phyloP scores from a whole-genome alignment of 257 asterid genomes.

The Fraxinus cuspidata region DNA sequence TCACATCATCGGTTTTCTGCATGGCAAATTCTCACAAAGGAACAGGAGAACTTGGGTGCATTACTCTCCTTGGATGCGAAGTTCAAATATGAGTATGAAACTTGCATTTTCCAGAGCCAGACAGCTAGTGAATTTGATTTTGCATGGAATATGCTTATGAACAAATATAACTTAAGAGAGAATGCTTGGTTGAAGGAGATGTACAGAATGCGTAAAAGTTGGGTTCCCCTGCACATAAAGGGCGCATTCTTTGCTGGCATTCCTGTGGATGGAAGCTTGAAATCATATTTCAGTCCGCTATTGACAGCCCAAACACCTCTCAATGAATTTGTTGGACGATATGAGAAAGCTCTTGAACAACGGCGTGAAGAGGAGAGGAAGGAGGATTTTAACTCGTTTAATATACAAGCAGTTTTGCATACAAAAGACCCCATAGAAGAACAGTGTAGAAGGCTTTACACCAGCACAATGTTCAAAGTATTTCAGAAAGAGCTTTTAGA shows the following conservation, averaged over 20 bases:
- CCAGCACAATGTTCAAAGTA: slow-evolving; percentile 70
- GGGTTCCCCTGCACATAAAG: slow-evolving; percentile 74
- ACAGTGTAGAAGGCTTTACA: slow-evolving; percentile 84
- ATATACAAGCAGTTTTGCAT: slow-evolving; percentile 70
- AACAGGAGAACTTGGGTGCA: slow-evolving; percentile 70
- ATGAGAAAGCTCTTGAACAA: slow-evolving; percentile 78
- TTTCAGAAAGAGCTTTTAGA: slow-evolving; percentile 94
- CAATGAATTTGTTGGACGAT: slow-evolving; percentile 61
- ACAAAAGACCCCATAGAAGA: slow-evolving; percentile 97
- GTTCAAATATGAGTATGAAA: slow-evolving; percentile 78
- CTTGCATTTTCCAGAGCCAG: slow-evolving; percentile 76
- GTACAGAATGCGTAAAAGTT: slow-evolving; percentile 74
- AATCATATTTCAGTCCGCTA: slow-evolving; percentile 60
- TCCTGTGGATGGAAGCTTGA: slow-evolving; percentile 75
- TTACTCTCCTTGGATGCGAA: slow-evolving; percentile 65
- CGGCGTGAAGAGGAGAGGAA: slow-evolving; percentile 81
- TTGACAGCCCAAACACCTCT: slow-evolving; percentile 67
- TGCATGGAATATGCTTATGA: slow-evolving; percentile 74
- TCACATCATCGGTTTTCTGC: slow-evolving; percentile 77
- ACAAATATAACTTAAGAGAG: slow-evolving; percentile 65
- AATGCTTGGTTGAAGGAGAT: slow-evolving; percentile 77
- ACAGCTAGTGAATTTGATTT: slow-evolving; percentile 77
- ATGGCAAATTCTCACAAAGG: slow-evolving; percentile 70
- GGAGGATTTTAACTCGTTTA: slow-evolving; percentile 83
- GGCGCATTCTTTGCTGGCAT: slow-evolving; percentile 91